Conservation (phyloP, 768 basidiomycete genomes). For the Mycena vulgaris region DNA sequence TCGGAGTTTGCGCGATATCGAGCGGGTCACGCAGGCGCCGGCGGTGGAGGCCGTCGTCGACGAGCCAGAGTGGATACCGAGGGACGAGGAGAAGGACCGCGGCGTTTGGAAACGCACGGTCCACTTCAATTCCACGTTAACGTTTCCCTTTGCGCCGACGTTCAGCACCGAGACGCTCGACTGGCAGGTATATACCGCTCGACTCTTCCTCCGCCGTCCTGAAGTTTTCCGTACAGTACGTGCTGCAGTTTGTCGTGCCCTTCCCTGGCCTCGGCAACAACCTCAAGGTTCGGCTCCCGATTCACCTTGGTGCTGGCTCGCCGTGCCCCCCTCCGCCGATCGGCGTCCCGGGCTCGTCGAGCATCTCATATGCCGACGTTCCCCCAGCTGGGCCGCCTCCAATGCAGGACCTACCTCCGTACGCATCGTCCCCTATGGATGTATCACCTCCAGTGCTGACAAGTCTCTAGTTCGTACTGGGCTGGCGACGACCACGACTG, state of each 20-base stretch:
- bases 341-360: background rate
- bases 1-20: conserved; percentile 21
- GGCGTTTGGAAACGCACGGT: conserved; percentile 35
- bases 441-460: background rate
- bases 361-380: conserved; percentile 17
- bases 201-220: background rate
- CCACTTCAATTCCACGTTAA: conserved; percentile 25
- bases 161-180: conserved; percentile 34
- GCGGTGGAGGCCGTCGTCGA: conserved; percentile 19
- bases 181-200: conserved; percentile 29
- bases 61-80: conserved; percentile 25
- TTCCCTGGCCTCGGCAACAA: conserved; percentile 36
- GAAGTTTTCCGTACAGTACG: conserved; percentile 12
- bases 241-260: conserved; percentile 19
- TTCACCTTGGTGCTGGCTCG: conserved; percentile 26
- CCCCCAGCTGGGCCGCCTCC: conserved; percentile 33
- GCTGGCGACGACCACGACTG: conserved; percentile 30
- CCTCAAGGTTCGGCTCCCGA: conserved; percentile 34
- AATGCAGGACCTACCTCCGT: conserved; percentile 27
- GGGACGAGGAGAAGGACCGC: background rate
- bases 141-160: conserved; percentile 33
- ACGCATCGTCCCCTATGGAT: background rate
- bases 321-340: conserved; percentile 24
- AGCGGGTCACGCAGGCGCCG: background rate
- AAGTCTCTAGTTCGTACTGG: conserved; percentile 26